Evolutionary conservation across 2,329 filamentous ascomycete genomes (phyloP), one percentile per base, ranked within the genome.

Genomic region (Shiraia bambusicola): DNA sequence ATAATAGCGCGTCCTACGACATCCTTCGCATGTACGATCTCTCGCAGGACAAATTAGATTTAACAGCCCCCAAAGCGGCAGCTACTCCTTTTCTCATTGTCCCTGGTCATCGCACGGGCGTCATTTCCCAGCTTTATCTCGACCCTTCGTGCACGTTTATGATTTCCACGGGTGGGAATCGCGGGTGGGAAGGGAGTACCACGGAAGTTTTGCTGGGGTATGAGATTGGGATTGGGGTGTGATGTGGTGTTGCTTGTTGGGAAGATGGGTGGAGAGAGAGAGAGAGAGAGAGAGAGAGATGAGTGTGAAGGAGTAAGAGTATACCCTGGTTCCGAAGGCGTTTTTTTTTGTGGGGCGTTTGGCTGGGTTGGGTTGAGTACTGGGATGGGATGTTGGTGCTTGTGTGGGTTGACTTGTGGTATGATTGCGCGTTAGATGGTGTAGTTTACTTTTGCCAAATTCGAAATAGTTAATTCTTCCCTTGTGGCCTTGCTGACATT

Each of bases 41-140:
- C 13, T 82, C 82, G 32, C 81, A 87, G 37, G 37, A 45, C 14
- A 47, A 53, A 10, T 81, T 87, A 37, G 30, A 42, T 16, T 47
- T 49, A 6, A 76, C 79, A 16, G 71, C 77, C 1, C 75, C 78
- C 28, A 88, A 84, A 59, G 86, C 89, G 63, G 87, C 88, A 0
- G 84, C 86, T 0, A 89, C 95, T 0, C 93, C 93, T 0, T 98
- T 97, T 68, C 78, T 95, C n/a, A 96, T 98, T 53, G 85, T 98
- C 16, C 93, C 93, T 0, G 93, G 93, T 0, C 93, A 86, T 61
- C 76, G 89, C 12, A 91, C 91, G 0, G 92, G 92, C 31, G 88
- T 95, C 29, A 92, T 96, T 29, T 88, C 86, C 0, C 83, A 86
- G 46, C 72, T 97, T 8, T 93, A 92, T 60, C 77, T 96, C 33